These are phyloP conservation scores for Podila minutissima DNA, from an alignment of 192 early-diverging fungal species.

Conservation along the genomic window DNA sequence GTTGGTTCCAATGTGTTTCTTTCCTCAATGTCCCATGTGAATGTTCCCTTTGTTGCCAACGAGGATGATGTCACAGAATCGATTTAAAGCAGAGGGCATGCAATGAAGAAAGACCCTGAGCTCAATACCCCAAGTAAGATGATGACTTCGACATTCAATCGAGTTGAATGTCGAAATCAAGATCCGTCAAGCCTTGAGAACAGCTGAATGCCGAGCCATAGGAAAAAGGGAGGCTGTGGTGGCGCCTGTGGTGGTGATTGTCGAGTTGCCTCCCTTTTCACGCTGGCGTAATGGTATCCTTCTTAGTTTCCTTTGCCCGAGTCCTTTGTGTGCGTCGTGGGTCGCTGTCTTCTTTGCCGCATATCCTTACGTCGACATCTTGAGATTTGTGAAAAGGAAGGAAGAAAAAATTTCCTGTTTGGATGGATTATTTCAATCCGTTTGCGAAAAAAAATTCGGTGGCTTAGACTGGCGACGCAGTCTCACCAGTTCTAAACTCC, in stretches of 20 bases:
- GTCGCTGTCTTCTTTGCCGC: neutral
- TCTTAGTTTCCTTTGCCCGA: neutral
- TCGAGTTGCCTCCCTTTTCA: neutral
- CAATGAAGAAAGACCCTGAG: constrained; percentile 45
- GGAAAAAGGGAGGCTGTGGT: neutral
- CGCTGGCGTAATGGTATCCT: constrained; percentile 2
- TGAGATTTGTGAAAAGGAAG: constrained; percentile 52
- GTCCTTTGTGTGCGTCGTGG: constrained; percentile 1
- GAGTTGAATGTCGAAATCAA: neutral
- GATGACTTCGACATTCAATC: constrained; percentile 1
- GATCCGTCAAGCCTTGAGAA: constrained; percentile 2
- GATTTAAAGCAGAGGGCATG: constrained; percentile 51
- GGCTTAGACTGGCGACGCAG: neutral
- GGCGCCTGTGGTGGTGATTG: neutral
- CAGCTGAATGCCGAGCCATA: neutral
- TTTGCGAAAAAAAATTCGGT: constrained; percentile 7
- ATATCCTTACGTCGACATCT: constrained; percentile 54
- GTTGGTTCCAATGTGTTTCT: neutral
- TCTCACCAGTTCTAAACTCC: too few species aligned
- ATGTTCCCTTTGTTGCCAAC: neutral
- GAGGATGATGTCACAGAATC: constrained; percentile 44
- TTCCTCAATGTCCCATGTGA: neutral
- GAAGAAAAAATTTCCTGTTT: constrained; percentile 46
- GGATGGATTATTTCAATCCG: constrained; percentile 15
- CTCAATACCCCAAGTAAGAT: constrained; percentile 48